Conservation (phyloP, 805 yeast species). For the Ogataea salicorniae region DNA sequence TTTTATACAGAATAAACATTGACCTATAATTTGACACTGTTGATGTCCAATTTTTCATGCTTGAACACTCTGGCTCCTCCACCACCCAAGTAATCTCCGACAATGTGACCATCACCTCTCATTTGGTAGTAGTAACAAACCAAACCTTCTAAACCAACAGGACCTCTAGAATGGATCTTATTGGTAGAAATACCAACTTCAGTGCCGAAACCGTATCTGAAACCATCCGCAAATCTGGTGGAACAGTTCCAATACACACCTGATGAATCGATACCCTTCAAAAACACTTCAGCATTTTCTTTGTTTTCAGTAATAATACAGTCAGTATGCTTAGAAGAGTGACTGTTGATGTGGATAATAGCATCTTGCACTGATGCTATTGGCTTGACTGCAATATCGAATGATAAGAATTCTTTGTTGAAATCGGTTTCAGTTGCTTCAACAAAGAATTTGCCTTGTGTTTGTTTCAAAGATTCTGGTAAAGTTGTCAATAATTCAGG, state of each 20-base stretch:
- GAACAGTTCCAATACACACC: slow-evolving; percentile 98
- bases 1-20: not conserved
- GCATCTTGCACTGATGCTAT: slow-evolving; percentile 63
- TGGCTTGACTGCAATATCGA: slow-evolving; percentile 72
- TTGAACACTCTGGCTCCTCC: slow-evolving; percentile 79
- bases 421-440: slow-evolving; percentile 66
- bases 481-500: slow-evolving; percentile 38
- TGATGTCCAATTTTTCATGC: slow-evolving; percentile 56
- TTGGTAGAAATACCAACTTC: slow-evolving; percentile 98
- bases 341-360: slow-evolving; percentile 78
- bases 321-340: slow-evolving; percentile 96
- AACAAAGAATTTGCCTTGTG: slow-evolving; percentile 28
- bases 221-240: slow-evolving; percentile 97
- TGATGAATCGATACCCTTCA: slow-evolving; percentile 86
- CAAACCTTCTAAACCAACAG: slow-evolving; percentile 95
- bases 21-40: slow-evolving; percentile 17
- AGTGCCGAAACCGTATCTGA: slow-evolving; percentile 96
- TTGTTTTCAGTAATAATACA: slow-evolving; percentile 78
- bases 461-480: slow-evolving; percentile 12
- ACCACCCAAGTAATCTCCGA: slow-evolving; percentile 85
- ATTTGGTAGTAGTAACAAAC: slow-evolving; percentile 93
- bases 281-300: slow-evolving; percentile 64
- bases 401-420: slow-evolving; percentile 74
- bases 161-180: slow-evolving; percentile 97
- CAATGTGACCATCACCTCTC: slow-evolving; percentile 90